These are phyloP conservation scores for Cytospora piceicola DNA, from an alignment of 2,329 filamentous ascomycete species.

Conservation along the genomic window DNA sequence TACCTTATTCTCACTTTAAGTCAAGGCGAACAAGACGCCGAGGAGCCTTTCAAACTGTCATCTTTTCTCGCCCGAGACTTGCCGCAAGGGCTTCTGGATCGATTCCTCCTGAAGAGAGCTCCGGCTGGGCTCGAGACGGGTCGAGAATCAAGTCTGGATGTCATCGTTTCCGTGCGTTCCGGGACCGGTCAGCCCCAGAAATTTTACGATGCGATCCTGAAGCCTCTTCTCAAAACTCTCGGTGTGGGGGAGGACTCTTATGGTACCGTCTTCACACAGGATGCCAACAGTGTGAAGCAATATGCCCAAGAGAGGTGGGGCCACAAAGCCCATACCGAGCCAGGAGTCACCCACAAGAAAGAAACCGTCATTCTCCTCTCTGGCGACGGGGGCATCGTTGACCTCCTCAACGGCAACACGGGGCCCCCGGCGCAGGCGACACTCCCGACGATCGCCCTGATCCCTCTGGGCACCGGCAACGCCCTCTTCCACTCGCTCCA, in stretches of 20 bases:
- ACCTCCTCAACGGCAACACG: conserved; percentile 71
- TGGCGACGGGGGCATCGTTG: conserved; percentile 85
- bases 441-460: conserved; percentile 53
- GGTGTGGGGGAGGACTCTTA: conserved; percentile 47
- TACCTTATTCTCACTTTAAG: conserved; percentile 46
- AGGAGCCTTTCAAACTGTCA: conserved; percentile 36
- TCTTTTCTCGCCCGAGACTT: conserved; percentile 40
- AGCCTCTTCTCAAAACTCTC: conserved; percentile 56
- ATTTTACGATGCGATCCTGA: conserved; percentile 61
- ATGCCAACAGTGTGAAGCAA: conserved; percentile 64
- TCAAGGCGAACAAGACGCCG: conserved; percentile 39
- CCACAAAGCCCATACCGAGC: conserved; percentile 48
- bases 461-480: conserved; percentile 69
- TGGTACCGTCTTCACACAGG: conserved; percentile 64
- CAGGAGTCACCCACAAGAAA: conserved; percentile 36
- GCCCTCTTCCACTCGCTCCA: conserved; percentile 66
- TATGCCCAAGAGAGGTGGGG: conserved; percentile 54
- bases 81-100: conserved; percentile 43
- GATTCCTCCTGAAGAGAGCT: conserved; percentile 42
- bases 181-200: conserved; percentile 61
- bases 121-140: conserved; percentile 41
- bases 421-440: conserved; percentile 32
- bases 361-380: conserved; percentile 77
- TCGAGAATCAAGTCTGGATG: conserved; percentile 50
- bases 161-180: conserved; percentile 70